Conservation (phyloP, 2,329 filamentous ascomycete species). For the Trichophyton verrucosum region DNA sequence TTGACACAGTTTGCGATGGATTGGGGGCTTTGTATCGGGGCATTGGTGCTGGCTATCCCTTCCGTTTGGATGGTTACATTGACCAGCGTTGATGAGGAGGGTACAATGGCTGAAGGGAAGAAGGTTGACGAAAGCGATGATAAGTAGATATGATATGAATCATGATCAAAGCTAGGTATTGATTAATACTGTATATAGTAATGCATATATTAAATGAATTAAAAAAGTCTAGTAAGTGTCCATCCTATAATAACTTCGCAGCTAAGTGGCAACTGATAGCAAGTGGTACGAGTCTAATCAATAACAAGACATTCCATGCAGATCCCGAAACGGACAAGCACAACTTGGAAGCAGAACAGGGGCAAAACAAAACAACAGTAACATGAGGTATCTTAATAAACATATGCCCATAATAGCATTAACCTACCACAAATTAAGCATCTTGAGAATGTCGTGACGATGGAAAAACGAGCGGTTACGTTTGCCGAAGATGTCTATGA, state of each 20-base stretch:
- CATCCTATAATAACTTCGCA: not conserved
- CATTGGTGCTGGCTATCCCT: constrained; percentile 33
- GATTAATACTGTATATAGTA: not conserved
- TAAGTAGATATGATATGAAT: not conserved
- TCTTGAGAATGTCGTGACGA: constrained; percentile 56
- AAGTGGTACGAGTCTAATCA: not conserved
- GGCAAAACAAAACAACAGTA: not conserved
- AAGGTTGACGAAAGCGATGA: not conserved
- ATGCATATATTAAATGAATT: not conserved
- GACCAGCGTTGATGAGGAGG: constrained; percentile 15
- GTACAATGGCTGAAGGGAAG: not conserved
- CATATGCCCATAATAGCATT: not conserved
- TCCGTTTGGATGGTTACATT: constrained; percentile 31
- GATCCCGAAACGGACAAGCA: not conserved
- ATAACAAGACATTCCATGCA: not conserved
- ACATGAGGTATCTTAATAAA: not conserved
- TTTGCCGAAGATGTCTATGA: constrained; percentile 64
- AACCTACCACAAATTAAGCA: constrained; percentile 17
- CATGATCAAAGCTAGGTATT: not conserved
- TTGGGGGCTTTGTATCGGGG: constrained; percentile 37
- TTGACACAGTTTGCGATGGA: constrained; percentile 37
- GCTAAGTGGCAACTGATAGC: not conserved
- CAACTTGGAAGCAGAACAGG: not conserved
- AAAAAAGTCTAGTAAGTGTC: not conserved
- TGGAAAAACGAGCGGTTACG: constrained; percentile 61